These are phyloP conservation scores for Debaryomyces robertsiae DNA, from an alignment of 1,139 yeast genomes.

Conservation along the genomic window DNA sequence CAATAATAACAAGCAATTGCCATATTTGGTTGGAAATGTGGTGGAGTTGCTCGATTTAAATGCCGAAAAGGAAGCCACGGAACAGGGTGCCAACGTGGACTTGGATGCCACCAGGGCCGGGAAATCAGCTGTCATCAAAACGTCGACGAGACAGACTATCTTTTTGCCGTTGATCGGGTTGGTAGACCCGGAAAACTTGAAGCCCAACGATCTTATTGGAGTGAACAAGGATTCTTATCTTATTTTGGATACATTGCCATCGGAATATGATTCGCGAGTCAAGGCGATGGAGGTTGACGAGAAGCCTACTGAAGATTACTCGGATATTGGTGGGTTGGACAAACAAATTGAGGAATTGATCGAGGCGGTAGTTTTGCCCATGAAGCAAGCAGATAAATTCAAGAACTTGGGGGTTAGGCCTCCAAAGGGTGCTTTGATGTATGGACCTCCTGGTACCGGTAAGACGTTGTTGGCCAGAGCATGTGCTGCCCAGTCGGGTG, in stretches of 20 bases:
- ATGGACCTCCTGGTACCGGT: slow-evolving; percentile 99
- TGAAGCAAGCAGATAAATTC: slow-evolving; percentile 98
- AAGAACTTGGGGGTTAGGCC: slow-evolving; percentile 91
- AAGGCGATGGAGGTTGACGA: slow-evolving; percentile 99
- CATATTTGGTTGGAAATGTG: slow-evolving; percentile 96
- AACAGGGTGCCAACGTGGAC: slow-evolving; percentile 95
- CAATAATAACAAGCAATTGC: slow-evolving; percentile 92
- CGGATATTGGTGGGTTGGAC: slow-evolving; percentile 97
- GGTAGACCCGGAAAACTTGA: slow-evolving; percentile 83
- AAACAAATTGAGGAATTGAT: slow-evolving; percentile 97
- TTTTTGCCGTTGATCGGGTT: slow-evolving; percentile 94
- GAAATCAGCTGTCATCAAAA: slow-evolving; percentile 97
- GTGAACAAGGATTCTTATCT: slow-evolving; percentile 96
- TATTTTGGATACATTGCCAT: slow-evolving; percentile 90
- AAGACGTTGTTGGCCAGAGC: slow-evolving; percentile 96
- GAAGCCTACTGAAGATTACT: slow-evolving; percentile 94
- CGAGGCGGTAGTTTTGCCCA: slow-evolving; percentile 97
- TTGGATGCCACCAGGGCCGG: slow-evolving; percentile 90
- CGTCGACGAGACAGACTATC: slow-evolving; percentile 96
- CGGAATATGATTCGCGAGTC: slow-evolving; percentile 96
- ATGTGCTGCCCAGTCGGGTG: slow-evolving; percentile 98
- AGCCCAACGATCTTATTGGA: slow-evolving; percentile 96
- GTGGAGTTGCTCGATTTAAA: slow-evolving; percentile 90
- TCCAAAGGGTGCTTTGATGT: slow-evolving; percentile 98
- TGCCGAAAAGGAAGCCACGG: slow-evolving; percentile 82